Base-by-base conservation (phyloP, 768 basidiomycete genomes). In the Amyloporia xantha region DNA sequence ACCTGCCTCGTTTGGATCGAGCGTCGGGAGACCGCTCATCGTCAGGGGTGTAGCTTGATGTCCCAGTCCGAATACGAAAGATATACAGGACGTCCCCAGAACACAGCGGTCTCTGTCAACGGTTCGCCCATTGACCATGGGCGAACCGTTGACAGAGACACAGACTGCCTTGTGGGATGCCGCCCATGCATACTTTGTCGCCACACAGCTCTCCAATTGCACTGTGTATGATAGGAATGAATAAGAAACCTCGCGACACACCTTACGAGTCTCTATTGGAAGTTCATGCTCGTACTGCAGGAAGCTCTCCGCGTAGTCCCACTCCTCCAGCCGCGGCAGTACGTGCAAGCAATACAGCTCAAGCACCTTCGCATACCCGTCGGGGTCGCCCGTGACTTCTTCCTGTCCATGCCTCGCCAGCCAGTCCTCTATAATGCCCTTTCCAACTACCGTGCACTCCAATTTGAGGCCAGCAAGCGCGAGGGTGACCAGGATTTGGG, bases 281-380 rank as follows among this genome's bases (percentile, higher is more conserved):
- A 91, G 69, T 58, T 91, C 86, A 21, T 69, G 69, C 60, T 91
- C 89, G 54, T 85, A 86, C 35, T 76, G 70, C 50, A 92, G 60
- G 60, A 90, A 91, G 54, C 88, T 86, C 44, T 69, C 73, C 13
- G 83, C 86, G 57, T 89, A 88, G 17, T 82, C 81, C 89, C 89
- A 91, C 58, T 88, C 82, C 41, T 77, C 78, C 23, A 91, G 62
- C 41, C 78, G 77, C 0, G 89, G 85, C 28, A 92, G 65, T 28
- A 91, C 67, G 50, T 83, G 80, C 13, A 90, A 68, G 56, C 80
- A 82, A 64, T 91, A 92, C 10, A 88, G 63, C 54, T 90, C 87
- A 40, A 91, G 60, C 7, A 89, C 75, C 59, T 85, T 87, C 47
- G 78, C 78, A 56, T 91, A 91, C 15, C 77, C 82, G 37, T 64